Conservation (phyloP, 495 filamentous ascomycete genomes). For the Pyronema domesticum region DNA sequence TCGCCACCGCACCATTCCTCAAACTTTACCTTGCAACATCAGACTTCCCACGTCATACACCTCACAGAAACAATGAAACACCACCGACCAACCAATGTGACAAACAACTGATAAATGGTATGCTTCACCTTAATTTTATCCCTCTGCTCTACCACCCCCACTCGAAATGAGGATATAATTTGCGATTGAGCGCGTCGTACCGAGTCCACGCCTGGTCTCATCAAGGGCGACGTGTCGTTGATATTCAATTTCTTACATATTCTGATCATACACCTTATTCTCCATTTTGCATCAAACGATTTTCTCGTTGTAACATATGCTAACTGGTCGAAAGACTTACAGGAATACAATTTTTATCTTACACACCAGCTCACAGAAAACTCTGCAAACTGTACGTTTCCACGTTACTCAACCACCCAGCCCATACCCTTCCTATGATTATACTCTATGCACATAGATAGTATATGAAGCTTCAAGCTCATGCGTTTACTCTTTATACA, state of each 20-base stretch:
- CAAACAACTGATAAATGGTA: too few species aligned
- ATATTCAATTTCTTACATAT: conserved; percentile 95
- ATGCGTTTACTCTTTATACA: conserved; percentile 43
- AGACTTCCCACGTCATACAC: too few species aligned
- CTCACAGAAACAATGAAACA: too few species aligned
- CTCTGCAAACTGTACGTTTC: too few species aligned
- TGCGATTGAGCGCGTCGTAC: conserved; percentile 74
- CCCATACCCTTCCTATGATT: conserved; percentile 42
- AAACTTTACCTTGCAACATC: too few species aligned
- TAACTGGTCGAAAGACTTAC: too few species aligned
- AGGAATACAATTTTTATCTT: too few species aligned
- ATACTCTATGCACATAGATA: conserved; percentile 66
- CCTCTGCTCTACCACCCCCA: neutral
- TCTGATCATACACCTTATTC: conserved; percentile 39
- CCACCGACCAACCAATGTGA: too few species aligned
- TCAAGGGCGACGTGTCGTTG: conserved; percentile 49
- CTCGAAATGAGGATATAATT: conserved; percentile 78
- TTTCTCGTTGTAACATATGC: too few species aligned
- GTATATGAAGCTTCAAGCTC: conserved; percentile 52
- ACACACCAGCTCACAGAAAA: too few species aligned
- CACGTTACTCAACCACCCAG: too few species aligned
- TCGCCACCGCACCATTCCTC: too few species aligned
- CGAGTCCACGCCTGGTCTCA: conserved; percentile 75
- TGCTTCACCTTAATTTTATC: neutral
- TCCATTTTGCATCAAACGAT: neutral